phyloP scores from a whole-genome alignment of 352 stramenopile genomes.

The Aphanomyces invadans region DNA sequence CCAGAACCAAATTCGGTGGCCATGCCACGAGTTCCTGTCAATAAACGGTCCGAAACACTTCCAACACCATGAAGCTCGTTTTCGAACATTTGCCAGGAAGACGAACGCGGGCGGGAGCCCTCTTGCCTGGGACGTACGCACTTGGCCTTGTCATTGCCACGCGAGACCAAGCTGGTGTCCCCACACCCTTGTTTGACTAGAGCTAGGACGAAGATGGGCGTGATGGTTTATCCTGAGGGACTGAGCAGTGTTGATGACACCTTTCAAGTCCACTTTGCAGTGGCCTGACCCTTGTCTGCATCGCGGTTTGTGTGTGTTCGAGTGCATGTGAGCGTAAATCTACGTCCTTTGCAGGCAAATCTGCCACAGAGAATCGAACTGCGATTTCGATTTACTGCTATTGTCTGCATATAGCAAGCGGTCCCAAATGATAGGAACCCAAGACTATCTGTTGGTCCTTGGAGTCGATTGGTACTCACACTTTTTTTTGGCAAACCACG shows the following conservation, averaged over 20 bases:
- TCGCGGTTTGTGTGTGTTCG: not conserved
- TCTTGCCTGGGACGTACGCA: constrained; percentile 23
- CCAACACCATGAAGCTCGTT: constrained; percentile 21
- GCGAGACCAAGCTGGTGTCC: constrained; percentile 18
- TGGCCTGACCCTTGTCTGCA: constrained; percentile 25
- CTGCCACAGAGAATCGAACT: constrained; percentile 27
- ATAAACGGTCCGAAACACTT: constrained; percentile 26
- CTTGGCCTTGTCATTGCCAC: not conserved
- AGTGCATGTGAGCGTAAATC: not conserved
- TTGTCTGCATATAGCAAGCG: constrained; percentile 26
- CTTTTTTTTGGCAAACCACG: no score
- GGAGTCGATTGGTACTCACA: constrained; percentile 27
- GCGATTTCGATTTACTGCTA: constrained; percentile 26
- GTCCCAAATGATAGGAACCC: constrained; percentile 27
- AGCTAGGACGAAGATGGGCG: not conserved
- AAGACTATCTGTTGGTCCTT: constrained; percentile 3
- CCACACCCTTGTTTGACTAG: constrained; percentile 6
- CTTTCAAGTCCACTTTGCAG: constrained; percentile 25
- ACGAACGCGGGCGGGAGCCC: constrained; percentile 14
- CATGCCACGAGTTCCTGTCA: constrained; percentile 24
- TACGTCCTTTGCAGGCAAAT: constrained; percentile 22
- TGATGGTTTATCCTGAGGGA: constrained; percentile 26
- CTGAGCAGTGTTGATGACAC: constrained; percentile 24
- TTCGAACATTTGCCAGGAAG: constrained; percentile 27
- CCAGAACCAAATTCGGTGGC: no score